Conservation (phyloP, 2,329 filamentous ascomycete genomes). For the Pseudogymnoascus sp. region DNA sequence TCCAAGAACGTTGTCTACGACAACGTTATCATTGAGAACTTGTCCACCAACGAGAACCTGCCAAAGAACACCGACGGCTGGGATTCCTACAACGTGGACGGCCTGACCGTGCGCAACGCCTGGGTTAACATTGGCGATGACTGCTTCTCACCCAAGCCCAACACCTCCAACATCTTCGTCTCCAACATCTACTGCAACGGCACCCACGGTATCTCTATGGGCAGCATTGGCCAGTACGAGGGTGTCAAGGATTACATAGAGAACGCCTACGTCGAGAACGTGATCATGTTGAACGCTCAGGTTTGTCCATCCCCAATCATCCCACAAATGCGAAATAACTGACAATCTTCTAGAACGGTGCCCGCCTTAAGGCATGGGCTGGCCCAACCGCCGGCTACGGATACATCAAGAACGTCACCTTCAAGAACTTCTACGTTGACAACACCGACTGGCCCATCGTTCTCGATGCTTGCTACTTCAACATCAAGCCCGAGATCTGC, state of each 20-base stretch:
- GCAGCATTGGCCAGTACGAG: constrained; percentile 50
- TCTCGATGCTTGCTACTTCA: constrained; percentile 57
- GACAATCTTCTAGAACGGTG: constrained; percentile 41
- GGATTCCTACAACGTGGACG: constrained; percentile 51
- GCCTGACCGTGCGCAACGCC: constrained; percentile 42
- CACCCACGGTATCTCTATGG: constrained; percentile 50
- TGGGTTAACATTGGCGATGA: constrained; percentile 51
- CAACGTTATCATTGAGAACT: constrained; percentile 46
- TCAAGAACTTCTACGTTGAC: constrained; percentile 51
- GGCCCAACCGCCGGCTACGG: constrained; percentile 50
- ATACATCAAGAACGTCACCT: constrained; percentile 55
- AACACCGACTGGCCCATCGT: constrained; percentile 52
- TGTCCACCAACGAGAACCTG: constrained; percentile 41
- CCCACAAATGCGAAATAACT: neutral
- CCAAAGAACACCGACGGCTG: constrained; percentile 59
- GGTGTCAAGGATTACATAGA: constrained; percentile 48
- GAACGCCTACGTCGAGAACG: constrained; percentile 51
- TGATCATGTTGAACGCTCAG: constrained; percentile 46
- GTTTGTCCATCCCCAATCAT: constrained; percentile 18
- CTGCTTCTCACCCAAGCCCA: constrained; percentile 55
- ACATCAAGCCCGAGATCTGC: constrained; percentile 44
- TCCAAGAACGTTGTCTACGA: constrained; percentile 47
- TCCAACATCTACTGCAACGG: constrained; percentile 55
- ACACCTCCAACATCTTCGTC: constrained; percentile 50
- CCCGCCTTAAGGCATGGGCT: constrained; percentile 55